Evolutionary conservation across 495 filamentous ascomycete genomes (phyloP), one percentile per base, ranked within the genome.

Genomic region (Daldinia caldariorum): DNA sequence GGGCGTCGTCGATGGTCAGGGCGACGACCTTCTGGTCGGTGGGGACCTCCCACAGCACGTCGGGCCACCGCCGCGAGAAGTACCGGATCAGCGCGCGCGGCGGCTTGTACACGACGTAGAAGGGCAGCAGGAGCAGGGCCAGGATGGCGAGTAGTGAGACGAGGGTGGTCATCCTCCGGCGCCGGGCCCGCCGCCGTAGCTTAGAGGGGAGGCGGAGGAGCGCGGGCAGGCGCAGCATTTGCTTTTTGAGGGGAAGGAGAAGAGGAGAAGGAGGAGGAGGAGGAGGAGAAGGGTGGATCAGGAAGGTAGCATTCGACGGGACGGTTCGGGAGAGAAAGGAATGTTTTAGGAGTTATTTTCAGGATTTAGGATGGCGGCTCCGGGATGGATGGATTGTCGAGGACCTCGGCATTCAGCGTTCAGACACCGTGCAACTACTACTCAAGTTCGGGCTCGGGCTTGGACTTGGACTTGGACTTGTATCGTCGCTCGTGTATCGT

Each of bases 1-100:
- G 93, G 18, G 86, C 89, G 79, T 96, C 93, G 80, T 96, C 93
- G 77, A 97, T 90, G 4, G 91, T 94, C 31, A 97, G 84, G 1
- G 91, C 93, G 13, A 95, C 83, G 6, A 92, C 73, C 63, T 89
- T 90, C 56, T 83, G 79, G 31, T 77, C 61, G 9, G 84, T 78
- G 8, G 83, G 79, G 13, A 91, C 81, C 53, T 88, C 88, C 82
- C 87, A 96, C 47, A 96, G 83, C 18, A 94, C 88, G 72, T 92
- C 87, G 6, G 92, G 91, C 87, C 89, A 92, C 34, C 85, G 87
- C 64, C 79, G 81, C 71, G 89, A 84, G 65, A 93, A 85, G 78
- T 89, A 90, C 39, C 79, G 78, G 74, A 97, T 88, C 9, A 96
- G 75, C 6, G 85, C 70, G 9, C 63, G 66, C 0, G 92, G 93